phyloP scores from a whole-genome alignment of 139 green algal genomes.

The Picochlorum sp. region DNA sequence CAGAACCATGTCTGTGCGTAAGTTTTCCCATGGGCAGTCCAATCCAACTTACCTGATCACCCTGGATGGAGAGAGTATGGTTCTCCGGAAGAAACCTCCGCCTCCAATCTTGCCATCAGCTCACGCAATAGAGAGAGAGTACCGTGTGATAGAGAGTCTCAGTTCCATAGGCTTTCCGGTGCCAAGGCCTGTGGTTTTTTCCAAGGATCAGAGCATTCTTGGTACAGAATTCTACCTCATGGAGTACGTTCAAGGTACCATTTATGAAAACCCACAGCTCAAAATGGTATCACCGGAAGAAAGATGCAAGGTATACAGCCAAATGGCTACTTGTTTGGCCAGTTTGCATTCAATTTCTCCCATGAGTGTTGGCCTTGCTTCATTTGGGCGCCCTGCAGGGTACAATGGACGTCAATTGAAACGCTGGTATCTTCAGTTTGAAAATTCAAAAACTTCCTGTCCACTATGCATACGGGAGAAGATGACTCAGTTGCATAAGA shows the following conservation, averaged over 20 bases:
- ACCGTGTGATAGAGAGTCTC: conserved; percentile 52
- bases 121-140: conserved; percentile 90
- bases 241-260: conserved; percentile 51
- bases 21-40: conserved; percentile 83
- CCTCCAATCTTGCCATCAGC: conserved; percentile 82
- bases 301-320: conserved; percentile 31
- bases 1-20: no score
- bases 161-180: conserved; percentile 58
- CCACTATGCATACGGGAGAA: no score
- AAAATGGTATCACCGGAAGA: conserved; percentile 28
- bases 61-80: conserved; percentile 12
- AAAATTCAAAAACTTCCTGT: conserved; percentile 32
- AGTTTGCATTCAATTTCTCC: conserved; percentile 67
- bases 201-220: conserved; percentile 59
- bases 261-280: conserved; percentile 69
- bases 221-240: conserved; percentile 96
- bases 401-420: conserved; percentile 61
- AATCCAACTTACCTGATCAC: conserved; percentile 93
- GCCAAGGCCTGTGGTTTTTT: conserved; percentile 61
- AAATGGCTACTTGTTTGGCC: conserved; percentile 58
- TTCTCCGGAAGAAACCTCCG: conserved; percentile 94
- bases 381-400: conserved; percentile 45
- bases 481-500: no score
- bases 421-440: conserved; percentile 70
- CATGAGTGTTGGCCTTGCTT: conserved; percentile 28